These are phyloP conservation scores for Vitis hybrid DNA, from an alignment of 177 flowering plant species.

Conservation along the genomic window DNA sequence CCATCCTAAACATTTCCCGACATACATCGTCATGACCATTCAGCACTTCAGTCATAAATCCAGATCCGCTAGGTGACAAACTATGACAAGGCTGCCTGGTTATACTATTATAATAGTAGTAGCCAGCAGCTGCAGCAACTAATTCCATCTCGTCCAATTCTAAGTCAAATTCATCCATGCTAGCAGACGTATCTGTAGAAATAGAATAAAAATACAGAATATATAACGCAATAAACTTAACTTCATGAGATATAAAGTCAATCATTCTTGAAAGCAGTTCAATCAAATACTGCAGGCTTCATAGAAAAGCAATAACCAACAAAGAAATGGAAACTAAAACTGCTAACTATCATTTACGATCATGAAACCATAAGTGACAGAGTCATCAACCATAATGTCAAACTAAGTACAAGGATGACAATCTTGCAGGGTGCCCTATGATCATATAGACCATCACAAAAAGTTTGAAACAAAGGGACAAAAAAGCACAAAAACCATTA, in stretches of 20 bases:
- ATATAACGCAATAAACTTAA: constrained; percentile 11
- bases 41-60: constrained; percentile 47
- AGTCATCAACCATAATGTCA: background rate
- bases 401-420: constrained; percentile 10
- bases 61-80: constrained; percentile 31
- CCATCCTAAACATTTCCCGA: constrained; percentile 64
- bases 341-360: constrained; percentile 11
- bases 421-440: background rate
- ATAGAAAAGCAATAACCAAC: background rate
- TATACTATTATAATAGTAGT: constrained; percentile 42
- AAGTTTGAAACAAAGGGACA: constrained; percentile 2
- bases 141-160: constrained; percentile 67
- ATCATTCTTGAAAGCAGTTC: background rate
- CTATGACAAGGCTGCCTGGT: constrained; percentile 34
- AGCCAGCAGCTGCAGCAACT: constrained; percentile 74
- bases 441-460: background rate
- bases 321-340: constrained; percentile 1
- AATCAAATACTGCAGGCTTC: background rate
- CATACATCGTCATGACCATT: constrained; percentile 40
- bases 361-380: constrained; percentile 2
- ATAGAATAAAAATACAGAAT: constrained; percentile 13
- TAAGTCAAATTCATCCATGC: constrained; percentile 50
- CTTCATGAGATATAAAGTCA: background rate
- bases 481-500: constrained; percentile 4
- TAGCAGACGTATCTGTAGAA: constrained; percentile 28